These are phyloP conservation scores for Pseudozyma sp. DNA, from an alignment of 1,284 basidiomycete genomes.

Conservation along the genomic window DNA sequence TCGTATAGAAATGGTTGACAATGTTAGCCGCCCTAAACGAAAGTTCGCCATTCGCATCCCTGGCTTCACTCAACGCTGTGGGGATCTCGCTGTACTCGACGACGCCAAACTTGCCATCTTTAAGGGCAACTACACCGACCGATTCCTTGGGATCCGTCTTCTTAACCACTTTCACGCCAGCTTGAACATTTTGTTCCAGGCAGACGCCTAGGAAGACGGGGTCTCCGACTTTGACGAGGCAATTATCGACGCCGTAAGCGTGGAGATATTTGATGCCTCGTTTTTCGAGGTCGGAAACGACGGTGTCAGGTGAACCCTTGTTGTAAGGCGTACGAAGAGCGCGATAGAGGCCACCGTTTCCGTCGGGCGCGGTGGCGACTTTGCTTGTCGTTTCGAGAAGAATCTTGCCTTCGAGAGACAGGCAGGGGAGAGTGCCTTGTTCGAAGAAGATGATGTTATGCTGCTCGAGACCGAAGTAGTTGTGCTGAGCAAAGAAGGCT, in stretches of 20 bases:
- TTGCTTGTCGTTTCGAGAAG: conserved; percentile 82
- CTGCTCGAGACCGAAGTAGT: conserved; percentile 84
- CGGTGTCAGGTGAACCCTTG: conserved; percentile 72
- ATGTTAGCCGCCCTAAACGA: conserved; percentile 96
- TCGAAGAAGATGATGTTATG: conserved; percentile 93
- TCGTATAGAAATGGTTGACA: conserved; percentile 98
- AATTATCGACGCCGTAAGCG: conserved; percentile 98
- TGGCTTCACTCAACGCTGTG: conserved; percentile 82
- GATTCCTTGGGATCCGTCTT: conserved; percentile 88
- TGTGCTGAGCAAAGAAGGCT: conserved; percentile 82
- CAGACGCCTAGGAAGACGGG: conserved; percentile 95
- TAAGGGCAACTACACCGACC: conserved; percentile 91
- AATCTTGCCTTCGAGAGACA: conserved; percentile 93
- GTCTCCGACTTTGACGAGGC: conserved; percentile 95
- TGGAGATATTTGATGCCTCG: conserved; percentile 91
- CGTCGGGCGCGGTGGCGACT: conserved; percentile 93
- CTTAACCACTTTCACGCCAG: conserved; percentile 95
- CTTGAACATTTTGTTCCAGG: conserved; percentile 84
- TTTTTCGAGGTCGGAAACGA: conserved; percentile 82
- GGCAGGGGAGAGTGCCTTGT: conserved; percentile 97
- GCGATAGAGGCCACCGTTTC: conserved; percentile 96
- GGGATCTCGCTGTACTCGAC: conserved; percentile 99
- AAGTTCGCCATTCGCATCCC: conserved; percentile 77
- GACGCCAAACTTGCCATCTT: conserved; percentile 85
- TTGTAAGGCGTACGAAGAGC: conserved; percentile 84